Evolutionary conservation across 140 eudicot species (phyloP), one percentile per base, ranked within the genome.

Genomic region (Stevia rebaudiana): DNA sequence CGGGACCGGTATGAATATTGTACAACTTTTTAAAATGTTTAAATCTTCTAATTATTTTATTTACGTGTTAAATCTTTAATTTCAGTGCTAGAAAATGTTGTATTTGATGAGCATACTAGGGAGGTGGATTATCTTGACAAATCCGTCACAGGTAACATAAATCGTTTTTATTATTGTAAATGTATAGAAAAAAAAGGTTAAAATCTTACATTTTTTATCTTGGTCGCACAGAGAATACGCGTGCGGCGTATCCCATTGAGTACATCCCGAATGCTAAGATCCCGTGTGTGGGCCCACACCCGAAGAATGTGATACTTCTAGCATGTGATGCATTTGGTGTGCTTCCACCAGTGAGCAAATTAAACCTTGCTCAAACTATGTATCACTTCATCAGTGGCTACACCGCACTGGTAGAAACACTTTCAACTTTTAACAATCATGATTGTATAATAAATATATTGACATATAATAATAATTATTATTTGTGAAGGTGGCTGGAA

Each of bases 281-380:
- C 49, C 96, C 96, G 15, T 92, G 98, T 71, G 95, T 88, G 24
- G 96, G 85, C 37, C 86, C 98, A 42, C 98, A 92, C 74, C 98
- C 98, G 0, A 92, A 92, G 90, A 92, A 92, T 61, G 96, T 92
- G 36, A 92, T 92, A 37, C 95, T 92, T 46, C 57, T 92, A 63
- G 96, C 98, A 5, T 88, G 98, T 62, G 98, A 92, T 62, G 98
- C 98, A 2, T 92, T 92, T 69, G 98, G 98, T 55, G 98, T 92
- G 62, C 95, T 92, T 47, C 98, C 98, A 12, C 98, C 96, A 21
- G 98, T 88, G 69, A 92, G 98, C 96, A 92, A 85, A 82, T 84
- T 92, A 18, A 88, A 56, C 82, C 78, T 92, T 63, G 95, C 98
- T 36, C 98, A 92, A 56, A 92, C 98, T 25, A 92, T 92, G 98